A percentile compares a stretch with the other conserved stretches of the same genome.
Conservation (phyloP, 2,329 filamentous ascomycete species). For the Coniella lustricola region DNA sequence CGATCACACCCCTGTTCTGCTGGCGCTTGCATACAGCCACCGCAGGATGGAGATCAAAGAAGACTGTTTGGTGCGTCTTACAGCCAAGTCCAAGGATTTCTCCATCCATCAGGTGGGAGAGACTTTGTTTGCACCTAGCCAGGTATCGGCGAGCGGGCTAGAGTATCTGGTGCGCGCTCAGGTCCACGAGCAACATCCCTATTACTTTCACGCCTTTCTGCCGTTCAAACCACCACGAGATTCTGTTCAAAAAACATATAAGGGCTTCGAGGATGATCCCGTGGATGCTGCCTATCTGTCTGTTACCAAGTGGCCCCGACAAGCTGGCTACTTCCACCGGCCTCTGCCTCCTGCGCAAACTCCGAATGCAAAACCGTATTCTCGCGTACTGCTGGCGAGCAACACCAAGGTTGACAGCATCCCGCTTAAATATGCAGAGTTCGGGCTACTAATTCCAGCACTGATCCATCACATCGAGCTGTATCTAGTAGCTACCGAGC, state of each 20-base stretch:
- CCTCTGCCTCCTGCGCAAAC: conserved; percentile 8
- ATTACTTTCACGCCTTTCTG: conserved; percentile 35
- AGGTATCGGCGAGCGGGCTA: conserved; percentile 18
- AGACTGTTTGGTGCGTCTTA: conserved; percentile 38
- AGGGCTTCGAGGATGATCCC: conserved; percentile 32
- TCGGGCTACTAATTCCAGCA: conserved; percentile 62
- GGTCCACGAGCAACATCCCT: conserved; percentile 25
- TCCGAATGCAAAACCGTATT: conserved; percentile 35
- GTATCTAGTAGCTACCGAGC: conserved; percentile 52
- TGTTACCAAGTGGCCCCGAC: conserved; percentile 43
- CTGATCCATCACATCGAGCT: conserved; percentile 65
- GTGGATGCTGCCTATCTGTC: conserved; percentile 42
- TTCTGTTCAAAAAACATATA: conserved; percentile 31
- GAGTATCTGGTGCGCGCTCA: conserved; percentile 35
- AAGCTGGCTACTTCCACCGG: conserved; percentile 52
- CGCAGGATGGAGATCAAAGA: conserved; percentile 32
- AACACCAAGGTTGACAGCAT: conserved; percentile 45
- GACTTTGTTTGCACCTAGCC: conserved; percentile 20
- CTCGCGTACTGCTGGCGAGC: conserved; percentile 36
- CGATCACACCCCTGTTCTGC: conserved; percentile 40
- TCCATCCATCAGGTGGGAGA: conserved; percentile 26
- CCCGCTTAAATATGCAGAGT: conserved; percentile 36
- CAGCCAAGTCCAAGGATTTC: conserved; percentile 22
- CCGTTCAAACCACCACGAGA: conserved; percentile 35
- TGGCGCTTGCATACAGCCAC: conserved; percentile 42